Base-by-base conservation (phyloP, 768 basidiomycete genomes). In the Mrakia frigida region DNA sequence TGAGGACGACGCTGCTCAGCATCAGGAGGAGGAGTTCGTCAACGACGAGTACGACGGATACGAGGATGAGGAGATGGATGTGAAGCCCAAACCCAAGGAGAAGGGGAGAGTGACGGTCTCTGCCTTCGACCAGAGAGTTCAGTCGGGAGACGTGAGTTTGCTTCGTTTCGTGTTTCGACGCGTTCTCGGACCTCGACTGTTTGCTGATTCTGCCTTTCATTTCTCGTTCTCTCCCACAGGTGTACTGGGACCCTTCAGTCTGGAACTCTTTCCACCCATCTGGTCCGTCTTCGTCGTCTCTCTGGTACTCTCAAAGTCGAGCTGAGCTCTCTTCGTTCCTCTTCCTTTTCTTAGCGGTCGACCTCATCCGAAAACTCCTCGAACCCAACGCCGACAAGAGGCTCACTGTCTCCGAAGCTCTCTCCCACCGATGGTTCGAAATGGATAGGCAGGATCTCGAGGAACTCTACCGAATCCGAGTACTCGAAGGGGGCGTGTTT, bases 1-100 rank as follows among this genome's bases (percentile, higher is more conserved):
- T 39, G 71, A 77, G 37, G 76, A 77, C 33, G 76, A 71, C 39
- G 46, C 59, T 10, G 71, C 43, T 31, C 59, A 25, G 21, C 25
- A 28, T 28, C n/a, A 37, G 10, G 63, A 63, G 61, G 61, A 63
- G 33, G 61, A 63, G 61, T 37, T 39, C 65, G 4, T 35, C 37
- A 21, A 37, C 65, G 2, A 18, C 37, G 21, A 41, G 37, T 35
- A 68, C 65, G 37, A 39, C 23, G 39, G 37, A 23, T 56, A 56
- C 56, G 56, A 56, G 1, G 56, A 56, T 4, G 56, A 56, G 56
- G 56, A 56, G 9, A 7, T 2, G 23, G 56, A 56, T 28, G 56
- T 56, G 25, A 56, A 56, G 25, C 56, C 56, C 13, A 28, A 56
- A 10, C 5, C 7, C 9, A 25, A 56, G 56, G 25, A 56, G 25